Evolutionary conservation across 2,329 filamentous ascomycete genomes (phyloP), one percentile per base, ranked within the genome.

Genomic region (Aspergillus transmontanensis): DNA sequence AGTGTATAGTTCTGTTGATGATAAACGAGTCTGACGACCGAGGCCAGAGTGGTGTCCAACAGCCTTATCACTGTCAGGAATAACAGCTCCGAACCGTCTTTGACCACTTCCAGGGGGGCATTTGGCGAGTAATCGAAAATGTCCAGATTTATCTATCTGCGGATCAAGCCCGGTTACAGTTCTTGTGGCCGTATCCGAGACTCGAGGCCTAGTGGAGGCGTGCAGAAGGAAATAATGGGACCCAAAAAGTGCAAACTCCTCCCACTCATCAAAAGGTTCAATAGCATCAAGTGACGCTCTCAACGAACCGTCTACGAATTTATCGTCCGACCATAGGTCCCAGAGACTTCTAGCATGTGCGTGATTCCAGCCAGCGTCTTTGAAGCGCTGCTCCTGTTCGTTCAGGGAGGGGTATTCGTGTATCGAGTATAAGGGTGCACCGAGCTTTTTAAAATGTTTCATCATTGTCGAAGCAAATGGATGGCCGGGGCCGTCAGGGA

Each of bases 201-300:
- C 11, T 9, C 14, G 51, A 26, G 51, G 59, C 59, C 56, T 32
- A 66, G 70, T 87, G 48, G 80, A 84, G 16, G 92, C 92, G 57
- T 87, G 82, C 10, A 96, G 82, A 50, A 97, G 79, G 69, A 94
- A 91, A 76, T 97, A 96, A 77, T 97, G 94, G 39, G 89, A 88
- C 2, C 87, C 88, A 75, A 96, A 97, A 0, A 97, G 81, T 2
- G 90, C 89, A 73, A 97, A 93, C 72, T 97, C 94, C 77, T 98
- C 94, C 93, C 93, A 97, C 78, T 97, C 94, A 75, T 98, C 94
- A 73, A 98, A 97, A 0, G 90, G 88, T 72, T 97, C 94, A 19
- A 93, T 78, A 0, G 80, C 73, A 69, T 97, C 90, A 16, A 97
- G 79, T 12, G 79, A 79, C 41, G 75, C 80, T 66, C 92, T 85